Evolutionary conservation across 176 grass and related monocot species (phyloP).

Genomic region (Cymbopogon citratus): DNA sequence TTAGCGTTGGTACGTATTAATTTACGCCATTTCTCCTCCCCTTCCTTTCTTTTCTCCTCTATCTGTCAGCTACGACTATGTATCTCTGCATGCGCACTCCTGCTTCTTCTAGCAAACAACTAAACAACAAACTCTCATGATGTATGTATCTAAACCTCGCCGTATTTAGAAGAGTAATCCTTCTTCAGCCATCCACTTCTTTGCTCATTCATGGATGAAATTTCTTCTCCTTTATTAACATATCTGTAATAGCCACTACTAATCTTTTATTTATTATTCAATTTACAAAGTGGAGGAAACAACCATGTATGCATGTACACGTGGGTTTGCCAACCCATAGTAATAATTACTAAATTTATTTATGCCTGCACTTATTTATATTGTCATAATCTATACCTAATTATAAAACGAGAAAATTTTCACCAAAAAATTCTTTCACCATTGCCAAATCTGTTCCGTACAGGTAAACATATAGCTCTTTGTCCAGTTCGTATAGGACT

Average conservation of each 20-base stretch:
- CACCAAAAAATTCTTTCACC: no score
- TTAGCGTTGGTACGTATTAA: constrained; percentile 37
- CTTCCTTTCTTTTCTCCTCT: neutral
- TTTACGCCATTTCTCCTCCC: neutral
- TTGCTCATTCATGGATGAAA: neutral
- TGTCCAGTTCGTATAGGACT: no score
- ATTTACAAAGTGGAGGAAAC: neutral
- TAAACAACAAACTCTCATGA: neutral
- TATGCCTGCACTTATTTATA: neutral
- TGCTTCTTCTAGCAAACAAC: neutral
- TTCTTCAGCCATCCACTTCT: neutral
- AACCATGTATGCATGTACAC: neutral
- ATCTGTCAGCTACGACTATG: neutral
- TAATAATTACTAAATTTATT: neutral
- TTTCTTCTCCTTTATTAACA: neutral
- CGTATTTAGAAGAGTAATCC: neutral
- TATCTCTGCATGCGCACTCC: neutral
- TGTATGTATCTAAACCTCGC: no score
- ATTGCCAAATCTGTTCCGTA: no score
- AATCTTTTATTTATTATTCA: neutral
- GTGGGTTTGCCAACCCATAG: neutral
- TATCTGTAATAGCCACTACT: neutral
- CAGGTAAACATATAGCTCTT: no score
- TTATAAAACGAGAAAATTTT: no score
- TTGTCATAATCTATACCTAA: no score